Evolutionary conservation across 257 asterid species (phyloP).

Genomic region (Apocynum venetum): DNA sequence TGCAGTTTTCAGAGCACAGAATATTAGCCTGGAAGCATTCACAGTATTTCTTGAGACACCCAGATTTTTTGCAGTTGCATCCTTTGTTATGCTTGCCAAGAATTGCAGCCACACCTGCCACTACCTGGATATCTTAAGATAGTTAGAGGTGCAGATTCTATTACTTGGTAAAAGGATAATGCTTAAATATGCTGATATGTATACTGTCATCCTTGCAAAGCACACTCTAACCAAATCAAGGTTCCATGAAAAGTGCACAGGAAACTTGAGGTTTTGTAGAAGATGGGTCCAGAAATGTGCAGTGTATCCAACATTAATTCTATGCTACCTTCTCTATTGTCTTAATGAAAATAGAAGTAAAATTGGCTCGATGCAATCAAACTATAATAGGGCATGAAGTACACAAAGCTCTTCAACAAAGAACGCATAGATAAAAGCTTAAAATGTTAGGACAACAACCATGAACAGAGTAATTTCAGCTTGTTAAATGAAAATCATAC

Average conservation of each 20-base stretch:
- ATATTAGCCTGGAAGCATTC: slow-evolving; percentile 79
- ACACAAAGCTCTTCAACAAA: neutral
- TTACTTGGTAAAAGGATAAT: neutral
- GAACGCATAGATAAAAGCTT: neutral
- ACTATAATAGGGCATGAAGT: neutral
- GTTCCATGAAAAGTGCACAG: neutral
- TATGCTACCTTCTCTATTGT: neutral
- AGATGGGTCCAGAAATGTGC: neutral
- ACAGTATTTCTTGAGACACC: slow-evolving; percentile 78
- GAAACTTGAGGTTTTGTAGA: slow-evolving; percentile 1
- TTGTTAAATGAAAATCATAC: too few species aligned
- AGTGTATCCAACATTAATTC: too few species aligned
- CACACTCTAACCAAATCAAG: neutral
- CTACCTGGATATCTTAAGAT: slow-evolving; percentile 37
- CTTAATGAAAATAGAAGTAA: neutral
- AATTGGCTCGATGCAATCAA: neutral
- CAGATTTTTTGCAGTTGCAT: slow-evolving; percentile 70
- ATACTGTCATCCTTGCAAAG: neutral
- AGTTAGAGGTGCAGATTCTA: neutral
- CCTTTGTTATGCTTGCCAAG: slow-evolving; percentile 51
- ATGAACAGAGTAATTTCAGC: too few species aligned
- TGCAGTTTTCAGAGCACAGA: slow-evolving; percentile 69
- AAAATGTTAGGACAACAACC: neutral
- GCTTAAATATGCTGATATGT: neutral
- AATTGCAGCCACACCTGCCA: slow-evolving; percentile 12